Conservation (phyloP, 2,329 filamentous ascomycete species). For the Pochonia chlamydosporia region DNA sequence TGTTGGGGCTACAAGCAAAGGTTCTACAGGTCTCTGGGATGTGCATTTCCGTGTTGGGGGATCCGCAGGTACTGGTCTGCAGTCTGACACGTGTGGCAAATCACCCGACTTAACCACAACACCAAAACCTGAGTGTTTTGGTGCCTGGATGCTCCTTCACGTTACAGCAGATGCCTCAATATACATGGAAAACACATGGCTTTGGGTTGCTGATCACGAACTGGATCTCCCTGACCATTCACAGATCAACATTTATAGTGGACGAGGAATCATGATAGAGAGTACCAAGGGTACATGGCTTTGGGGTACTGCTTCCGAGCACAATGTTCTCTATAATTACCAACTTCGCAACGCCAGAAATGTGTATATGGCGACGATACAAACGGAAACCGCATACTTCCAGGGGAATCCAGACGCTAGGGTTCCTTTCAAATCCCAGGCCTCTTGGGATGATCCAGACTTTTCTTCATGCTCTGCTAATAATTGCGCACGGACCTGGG, state of each 20-base stretch:
- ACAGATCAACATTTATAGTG: conserved; percentile 84
- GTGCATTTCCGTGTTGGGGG: conserved; percentile 93
- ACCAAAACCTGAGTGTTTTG: conserved; percentile 64
- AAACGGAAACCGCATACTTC: conserved; percentile 87
- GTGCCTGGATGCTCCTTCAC: conserved; percentile 66
- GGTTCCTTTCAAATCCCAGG: conserved; percentile 56
- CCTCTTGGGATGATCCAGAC: conserved; percentile 59
- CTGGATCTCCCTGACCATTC: conserved; percentile 68
- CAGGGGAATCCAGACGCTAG: conserved; percentile 74
- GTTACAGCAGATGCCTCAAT: conserved; percentile 56
- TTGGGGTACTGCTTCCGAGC: conserved; percentile 68
- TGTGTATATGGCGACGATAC: conserved; percentile 76
- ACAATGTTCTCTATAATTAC: conserved; percentile 73
- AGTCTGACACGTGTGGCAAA: conserved; percentile 75
- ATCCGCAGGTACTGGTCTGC: conserved; percentile 74
- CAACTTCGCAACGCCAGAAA: conserved; percentile 72
- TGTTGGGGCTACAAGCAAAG: conserved; percentile 59
- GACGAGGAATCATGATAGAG: conserved; percentile 77
- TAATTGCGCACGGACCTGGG: conserved; percentile 71
- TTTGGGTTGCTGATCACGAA: conserved; percentile 88
- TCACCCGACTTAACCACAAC: conserved; percentile 57
- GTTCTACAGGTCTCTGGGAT: conserved; percentile 82
- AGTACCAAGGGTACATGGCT: conserved; percentile 71
- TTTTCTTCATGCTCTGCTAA: conserved; percentile 53
- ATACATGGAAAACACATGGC: conserved; percentile 87